These are phyloP conservation scores for Teratosphaeria zuluensis DNA, from an alignment of 2,329 filamentous ascomycete genomes.

Conservation along the genomic window DNA sequence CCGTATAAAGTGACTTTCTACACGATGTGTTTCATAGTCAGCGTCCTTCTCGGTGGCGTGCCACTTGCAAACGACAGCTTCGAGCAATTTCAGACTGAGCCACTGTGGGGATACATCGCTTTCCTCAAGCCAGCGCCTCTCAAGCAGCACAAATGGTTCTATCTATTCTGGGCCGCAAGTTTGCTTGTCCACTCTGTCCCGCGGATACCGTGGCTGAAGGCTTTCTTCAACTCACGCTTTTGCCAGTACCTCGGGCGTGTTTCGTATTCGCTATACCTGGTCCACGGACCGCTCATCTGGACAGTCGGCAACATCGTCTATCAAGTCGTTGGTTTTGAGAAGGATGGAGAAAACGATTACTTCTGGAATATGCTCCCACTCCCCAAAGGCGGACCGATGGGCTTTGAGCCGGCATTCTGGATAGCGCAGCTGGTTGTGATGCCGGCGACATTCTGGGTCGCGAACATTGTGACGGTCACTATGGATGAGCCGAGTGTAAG, in stretches of 20 bases:
- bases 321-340: constrained; percentile 16
- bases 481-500: constrained; percentile 14
- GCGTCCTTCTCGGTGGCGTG: constrained; percentile 51
- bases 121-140: constrained; percentile 34
- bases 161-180: constrained; percentile 37
- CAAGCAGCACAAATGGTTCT: constrained; percentile 26
- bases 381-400: constrained; percentile 10
- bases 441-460: constrained; percentile 15
- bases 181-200: constrained; percentile 48
- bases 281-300: constrained; percentile 53
- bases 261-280: constrained; percentile 53
- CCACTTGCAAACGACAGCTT: constrained; percentile 45
- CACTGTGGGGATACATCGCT: constrained; percentile 53
- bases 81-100: constrained; percentile 42
- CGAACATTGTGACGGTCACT: constrained; percentile 16
- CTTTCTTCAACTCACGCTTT: constrained; percentile 50
- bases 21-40: constrained; percentile 42
- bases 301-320: constrained; percentile 42
- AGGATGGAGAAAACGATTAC: constrained; percentile 7
- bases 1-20: constrained; percentile 43
- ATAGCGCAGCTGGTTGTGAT: constrained; percentile 13
- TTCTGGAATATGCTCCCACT: constrained; percentile 11
- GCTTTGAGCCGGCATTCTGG: constrained; percentile 17
- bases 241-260: constrained; percentile 54
- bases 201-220: constrained; percentile 48